phyloP scores from a whole-genome alignment of 2,329 filamentous ascomycete genomes.

The Alternaria viburni region DNA sequence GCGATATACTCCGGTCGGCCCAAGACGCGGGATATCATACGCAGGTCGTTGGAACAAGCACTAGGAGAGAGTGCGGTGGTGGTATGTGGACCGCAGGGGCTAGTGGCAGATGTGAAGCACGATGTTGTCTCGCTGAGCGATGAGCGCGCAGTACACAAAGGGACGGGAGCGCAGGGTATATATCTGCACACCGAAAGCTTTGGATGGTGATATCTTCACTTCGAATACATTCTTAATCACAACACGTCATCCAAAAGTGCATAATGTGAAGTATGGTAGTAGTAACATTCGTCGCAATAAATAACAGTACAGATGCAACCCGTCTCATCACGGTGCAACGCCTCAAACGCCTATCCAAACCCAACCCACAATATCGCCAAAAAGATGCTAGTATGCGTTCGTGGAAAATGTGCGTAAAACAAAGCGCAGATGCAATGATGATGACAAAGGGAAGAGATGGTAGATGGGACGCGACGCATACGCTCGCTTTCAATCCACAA shows the following conservation, averaged over 20 bases:
- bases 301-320: conserved; percentile 3
- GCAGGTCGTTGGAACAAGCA: conserved; percentile 63
- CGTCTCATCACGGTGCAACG: conserved; percentile 3
- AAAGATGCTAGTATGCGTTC: conserved; percentile 6
- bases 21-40: conserved; percentile 58
- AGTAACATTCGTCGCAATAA: conserved; percentile 14
- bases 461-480: conserved; percentile 2
- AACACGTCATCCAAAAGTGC: background rate
- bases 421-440: conserved; percentile 1
- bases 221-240: background rate
- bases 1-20: conserved; percentile 60
- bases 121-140: conserved; percentile 65
- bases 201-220: conserved; percentile 12
- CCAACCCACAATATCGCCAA: conserved; percentile 1
- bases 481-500: conserved; percentile 5
- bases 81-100: conserved; percentile 64
- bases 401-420: background rate
- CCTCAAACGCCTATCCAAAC: conserved; percentile 13
- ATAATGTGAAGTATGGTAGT: conserved; percentile 6
- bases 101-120: conserved; percentile 62
- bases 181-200: conserved; percentile 67
- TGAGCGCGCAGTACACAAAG: conserved; percentile 71
- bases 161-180: conserved; percentile 69
- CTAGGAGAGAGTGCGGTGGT: conserved; percentile 68
- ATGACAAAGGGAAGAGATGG: conserved; percentile 14